Percentiles rank a stretch among this genome's conserved stretches.
Conservation (phyloP, 1,284 basidiomycete genomes). For the Pholiota adiposa region DNA sequence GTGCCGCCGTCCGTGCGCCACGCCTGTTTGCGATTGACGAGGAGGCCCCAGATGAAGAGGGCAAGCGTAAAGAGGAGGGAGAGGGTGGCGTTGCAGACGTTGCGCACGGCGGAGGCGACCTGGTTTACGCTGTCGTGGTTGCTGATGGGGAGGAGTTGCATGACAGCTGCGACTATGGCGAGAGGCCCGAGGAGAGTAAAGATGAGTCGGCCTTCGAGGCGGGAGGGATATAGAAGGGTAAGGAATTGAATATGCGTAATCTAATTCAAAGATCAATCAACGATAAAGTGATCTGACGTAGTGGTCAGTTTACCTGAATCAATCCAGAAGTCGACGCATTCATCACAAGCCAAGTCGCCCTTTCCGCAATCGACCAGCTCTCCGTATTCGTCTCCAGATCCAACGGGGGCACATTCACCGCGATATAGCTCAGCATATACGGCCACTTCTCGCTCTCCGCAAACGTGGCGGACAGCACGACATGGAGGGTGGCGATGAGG, state of each 20-base stretch:
- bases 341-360: constrained; percentile 87
- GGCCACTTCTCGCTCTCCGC: constrained; percentile 82
- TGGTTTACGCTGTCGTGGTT: constrained; percentile 48
- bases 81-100: constrained; percentile 95
- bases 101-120: constrained; percentile 82
- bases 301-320: constrained; percentile 76
- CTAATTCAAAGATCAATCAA: constrained; percentile 43
- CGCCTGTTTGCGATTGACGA: constrained; percentile 89
- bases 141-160: constrained; percentile 82
- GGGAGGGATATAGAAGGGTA: constrained; percentile 93
- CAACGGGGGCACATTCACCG: constrained; percentile 78
- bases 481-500: constrained; percentile 76
- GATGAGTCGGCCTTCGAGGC: constrained; percentile 89
- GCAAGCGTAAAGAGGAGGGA: constrained; percentile 92
- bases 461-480: constrained; percentile 68
- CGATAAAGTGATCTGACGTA: neutral
- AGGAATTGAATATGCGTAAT: constrained; percentile 98
- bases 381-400: constrained; percentile 31
- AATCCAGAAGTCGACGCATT: constrained; percentile 85
- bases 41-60: constrained; percentile 91
- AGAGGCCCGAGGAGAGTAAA: constrained; percentile 83
- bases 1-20: constrained; percentile 98
- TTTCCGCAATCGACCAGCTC: constrained; percentile 70
- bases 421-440: constrained; percentile 92
- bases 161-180: constrained; percentile 82